Evolutionary conservation across 176 grass and related monocot species (phyloP).

Genomic region (Carex littledalei): DNA sequence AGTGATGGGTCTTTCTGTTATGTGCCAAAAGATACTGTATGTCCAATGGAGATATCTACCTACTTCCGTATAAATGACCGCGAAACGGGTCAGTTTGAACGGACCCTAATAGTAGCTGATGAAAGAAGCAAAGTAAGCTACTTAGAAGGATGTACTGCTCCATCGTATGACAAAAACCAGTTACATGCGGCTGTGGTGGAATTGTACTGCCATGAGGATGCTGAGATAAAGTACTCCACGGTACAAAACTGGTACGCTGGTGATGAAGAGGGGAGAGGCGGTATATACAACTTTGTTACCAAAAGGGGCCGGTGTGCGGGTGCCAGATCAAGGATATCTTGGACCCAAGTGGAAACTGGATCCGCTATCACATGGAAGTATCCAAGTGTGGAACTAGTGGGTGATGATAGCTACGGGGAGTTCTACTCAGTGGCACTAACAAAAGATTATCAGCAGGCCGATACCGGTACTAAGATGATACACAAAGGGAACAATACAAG

Average conservation of each 20-base stretch:
- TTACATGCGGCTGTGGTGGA: slow-evolving; percentile 92
- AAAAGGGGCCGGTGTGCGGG: slow-evolving; percentile 85
- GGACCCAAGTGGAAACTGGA: slow-evolving; percentile 97
- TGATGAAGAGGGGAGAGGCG: slow-evolving; percentile 70
- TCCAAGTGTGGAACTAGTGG: slow-evolving; percentile 72
- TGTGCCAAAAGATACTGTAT: slow-evolving; percentile 81
- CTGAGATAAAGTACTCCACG: slow-evolving; percentile 91
- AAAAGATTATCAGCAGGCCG: slow-evolving; percentile 91
- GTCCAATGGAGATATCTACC: slow-evolving; percentile 93
- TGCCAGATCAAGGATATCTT: slow-evolving; percentile 71
- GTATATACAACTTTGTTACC: slow-evolving; percentile 97
- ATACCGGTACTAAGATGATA: slow-evolving; percentile 95
- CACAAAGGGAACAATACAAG: slow-evolving; percentile 83
- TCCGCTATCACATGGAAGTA: slow-evolving; percentile 99
- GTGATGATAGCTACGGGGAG: slow-evolving; percentile 77
- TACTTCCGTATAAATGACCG: slow-evolving; percentile 92
- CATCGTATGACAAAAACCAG: slow-evolving; percentile 75
- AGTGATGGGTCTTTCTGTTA: slow-evolving; percentile 98
- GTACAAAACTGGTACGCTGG: slow-evolving; percentile 98
- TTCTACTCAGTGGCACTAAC: slow-evolving; percentile 92
- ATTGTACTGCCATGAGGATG: slow-evolving; percentile 71
- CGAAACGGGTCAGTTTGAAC: slow-evolving; percentile 90
- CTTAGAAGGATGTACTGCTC: slow-evolving; percentile 88
- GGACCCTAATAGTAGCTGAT: slow-evolving; percentile 81
- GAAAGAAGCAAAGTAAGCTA: slow-evolving; percentile 81